A percentile compares a stretch with the other conserved stretches of the same genome.
These are phyloP conservation scores for Magnusiomyces fungicola DNA, from an alignment of 1,139 yeast genomes.

Conservation along the genomic window DNA sequence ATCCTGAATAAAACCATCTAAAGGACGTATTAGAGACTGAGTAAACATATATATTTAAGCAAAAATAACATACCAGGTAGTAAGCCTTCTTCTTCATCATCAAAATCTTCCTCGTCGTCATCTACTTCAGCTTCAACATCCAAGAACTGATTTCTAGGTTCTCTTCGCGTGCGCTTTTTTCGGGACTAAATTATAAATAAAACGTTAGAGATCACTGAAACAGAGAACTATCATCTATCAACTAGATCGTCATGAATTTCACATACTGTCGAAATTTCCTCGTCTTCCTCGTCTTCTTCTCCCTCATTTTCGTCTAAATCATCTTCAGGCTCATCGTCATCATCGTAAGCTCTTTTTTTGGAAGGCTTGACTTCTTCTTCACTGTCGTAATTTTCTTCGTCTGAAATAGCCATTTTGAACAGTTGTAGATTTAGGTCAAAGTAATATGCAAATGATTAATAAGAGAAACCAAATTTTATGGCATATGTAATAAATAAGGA, in stretches of 20 bases:
- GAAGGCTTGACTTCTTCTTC: conserved; percentile 6
- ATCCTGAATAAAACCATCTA: conserved; percentile 37
- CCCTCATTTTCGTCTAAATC: conserved; percentile 24
- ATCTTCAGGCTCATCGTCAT: conserved; percentile 24
- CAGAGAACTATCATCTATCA: no score
- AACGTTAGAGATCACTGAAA: conserved; percentile 16
- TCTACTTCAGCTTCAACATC: conserved; percentile 99
- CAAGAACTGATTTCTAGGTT: conserved; percentile 78
- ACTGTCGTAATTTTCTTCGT: conserved; percentile 8
- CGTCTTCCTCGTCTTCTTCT: conserved; percentile 26
- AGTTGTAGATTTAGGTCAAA: no score
- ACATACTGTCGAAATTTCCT: conserved; percentile 20
- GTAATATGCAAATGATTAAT: no score
- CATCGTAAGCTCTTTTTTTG: conserved; percentile 28
- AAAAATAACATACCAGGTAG: conserved; percentile 47
- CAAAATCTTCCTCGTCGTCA: conserved; percentile 93
- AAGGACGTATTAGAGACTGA: conserved; percentile 6
- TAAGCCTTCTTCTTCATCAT: conserved; percentile 87
- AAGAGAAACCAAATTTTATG: no score
- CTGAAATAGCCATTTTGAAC: conserved; percentile 1
- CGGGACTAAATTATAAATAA: conserved; percentile 24
- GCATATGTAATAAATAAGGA: no score
- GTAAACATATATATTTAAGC: conserved; percentile 30
- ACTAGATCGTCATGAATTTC: conserved; percentile 30
- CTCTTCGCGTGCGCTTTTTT: conserved; percentile 52